These are phyloP conservation scores for Rubus idaeus DNA, from an alignment of 306 rosid genomes.

Conservation along the genomic window DNA sequence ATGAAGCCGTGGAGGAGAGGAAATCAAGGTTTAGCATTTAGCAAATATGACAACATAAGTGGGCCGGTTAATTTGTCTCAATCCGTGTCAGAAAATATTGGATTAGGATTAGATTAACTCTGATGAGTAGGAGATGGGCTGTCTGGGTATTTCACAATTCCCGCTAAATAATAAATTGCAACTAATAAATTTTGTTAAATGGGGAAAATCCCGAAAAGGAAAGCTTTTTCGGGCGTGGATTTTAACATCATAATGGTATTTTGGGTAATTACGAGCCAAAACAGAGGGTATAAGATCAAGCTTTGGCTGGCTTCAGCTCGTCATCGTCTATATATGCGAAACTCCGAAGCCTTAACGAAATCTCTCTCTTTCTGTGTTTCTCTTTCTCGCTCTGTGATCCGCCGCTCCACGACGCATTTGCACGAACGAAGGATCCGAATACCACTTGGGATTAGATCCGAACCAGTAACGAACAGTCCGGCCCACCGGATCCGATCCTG, in stretches of 20 bases:
- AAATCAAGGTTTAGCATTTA: neutral
- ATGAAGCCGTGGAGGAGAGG: neutral
- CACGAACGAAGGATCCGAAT: constrained; percentile 7
- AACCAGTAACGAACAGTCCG: neutral
- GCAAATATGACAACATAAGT: neutral
- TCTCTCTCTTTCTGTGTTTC: neutral
- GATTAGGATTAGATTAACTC: neutral
- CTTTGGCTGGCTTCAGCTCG: constrained; percentile 3
- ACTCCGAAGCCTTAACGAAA: neutral
- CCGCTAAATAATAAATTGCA: neutral
- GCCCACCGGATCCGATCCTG: constrained; percentile 8
- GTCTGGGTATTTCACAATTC: neutral
- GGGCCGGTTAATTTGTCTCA: constrained; percentile 15
- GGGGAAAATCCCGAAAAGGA: neutral
- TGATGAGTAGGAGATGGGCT: neutral
- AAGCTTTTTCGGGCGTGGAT: neutral
- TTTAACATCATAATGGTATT: neutral
- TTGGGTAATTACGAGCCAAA: neutral
- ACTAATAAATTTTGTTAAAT: neutral
- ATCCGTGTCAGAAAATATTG: constrained; percentile 10
- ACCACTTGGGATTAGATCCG: constrained; percentile 14
- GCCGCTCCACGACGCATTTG: constrained; percentile 32
- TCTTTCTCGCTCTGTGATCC: constrained; percentile 25
- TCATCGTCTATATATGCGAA: constrained; percentile 12
- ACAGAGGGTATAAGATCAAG: constrained; percentile 3